Conservation (phyloP, 441 rosid genomes). For the Arabidopsis hybrid region DNA sequence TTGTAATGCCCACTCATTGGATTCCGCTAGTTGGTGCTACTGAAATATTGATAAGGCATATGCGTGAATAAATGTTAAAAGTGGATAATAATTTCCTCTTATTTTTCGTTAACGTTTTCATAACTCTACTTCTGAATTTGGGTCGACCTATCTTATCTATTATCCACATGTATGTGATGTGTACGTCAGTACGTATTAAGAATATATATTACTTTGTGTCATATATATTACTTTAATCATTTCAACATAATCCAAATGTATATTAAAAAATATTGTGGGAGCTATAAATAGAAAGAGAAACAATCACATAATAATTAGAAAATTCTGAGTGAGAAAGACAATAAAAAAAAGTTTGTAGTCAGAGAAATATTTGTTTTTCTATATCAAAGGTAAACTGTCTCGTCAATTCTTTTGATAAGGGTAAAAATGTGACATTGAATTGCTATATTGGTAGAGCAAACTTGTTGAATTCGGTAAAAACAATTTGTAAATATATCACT, state of each 20-base stretch:
- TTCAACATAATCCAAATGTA: background rate
- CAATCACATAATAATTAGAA: conserved; percentile 3
- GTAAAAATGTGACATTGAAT: conserved; percentile 4
- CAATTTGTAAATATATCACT: background rate
- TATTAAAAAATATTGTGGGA: background rate
- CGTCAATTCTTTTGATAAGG: conserved; percentile 16
- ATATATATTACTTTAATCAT: no score
- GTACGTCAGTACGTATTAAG: no score
- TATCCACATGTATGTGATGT: background rate
- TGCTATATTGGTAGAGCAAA: conserved; percentile 1
- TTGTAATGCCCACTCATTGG: no score
- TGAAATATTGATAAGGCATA: no score
- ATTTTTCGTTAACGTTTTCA: background rate
- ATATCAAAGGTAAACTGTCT: conserved; percentile 9
- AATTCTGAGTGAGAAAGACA: background rate
- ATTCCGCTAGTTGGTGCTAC: no score
- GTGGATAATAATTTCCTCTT: background rate
- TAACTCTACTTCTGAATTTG: background rate
- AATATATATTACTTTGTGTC: no score
- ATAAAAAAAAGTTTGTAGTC: conserved; percentile 8
- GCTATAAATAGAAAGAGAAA: conserved; percentile 32
- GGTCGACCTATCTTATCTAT: background rate
- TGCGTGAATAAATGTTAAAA: no score
- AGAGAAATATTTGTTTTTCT: background rate
- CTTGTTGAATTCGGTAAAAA: background rate